Evolutionary conservation across 345 rosid species (phyloP).

Genomic region (Fremontodendron californicum): DNA sequence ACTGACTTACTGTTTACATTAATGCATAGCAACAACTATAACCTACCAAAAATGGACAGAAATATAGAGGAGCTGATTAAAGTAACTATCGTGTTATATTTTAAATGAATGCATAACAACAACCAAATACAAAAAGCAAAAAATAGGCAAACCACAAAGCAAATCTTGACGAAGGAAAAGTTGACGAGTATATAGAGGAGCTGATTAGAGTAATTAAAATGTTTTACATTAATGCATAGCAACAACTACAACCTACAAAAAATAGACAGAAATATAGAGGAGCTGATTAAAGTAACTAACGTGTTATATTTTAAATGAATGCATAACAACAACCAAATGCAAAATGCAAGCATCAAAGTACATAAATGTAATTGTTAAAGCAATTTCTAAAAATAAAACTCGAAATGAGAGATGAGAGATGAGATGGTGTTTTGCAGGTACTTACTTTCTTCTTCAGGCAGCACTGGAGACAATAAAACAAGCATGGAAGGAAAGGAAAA

Average conservation of each 20-base stretch:
- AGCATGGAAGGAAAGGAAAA: conserved; percentile 34
- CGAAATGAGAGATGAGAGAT: conserved; percentile 4
- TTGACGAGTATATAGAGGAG: too few species aligned
- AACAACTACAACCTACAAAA: not conserved
- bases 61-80: not conserved
- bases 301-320: not conserved
- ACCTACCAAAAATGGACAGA: not conserved
- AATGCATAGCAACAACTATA: not conserved
- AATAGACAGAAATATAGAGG: not conserved
- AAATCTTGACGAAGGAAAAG: too few species aligned
- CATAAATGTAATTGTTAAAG: conserved; percentile 9
- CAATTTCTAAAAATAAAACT: conserved; percentile 15
- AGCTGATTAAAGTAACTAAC: not conserved
- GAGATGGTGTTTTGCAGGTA: conserved; percentile 12
- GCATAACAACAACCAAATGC: not conserved
- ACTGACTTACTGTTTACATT: too few species aligned
- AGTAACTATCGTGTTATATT: not conserved
- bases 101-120: not conserved
- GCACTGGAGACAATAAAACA: conserved; percentile 52
- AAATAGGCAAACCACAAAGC: too few species aligned
- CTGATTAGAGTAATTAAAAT: not conserved
- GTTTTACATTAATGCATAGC: not conserved
- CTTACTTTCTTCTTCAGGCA: conserved; percentile 94
- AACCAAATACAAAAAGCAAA: not conserved
- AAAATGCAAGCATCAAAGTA: conserved; percentile 1